phyloP scores from a whole-genome alignment of 2,329 filamentous ascomycete species.

The Decorospora gaudefroyi region DNA sequence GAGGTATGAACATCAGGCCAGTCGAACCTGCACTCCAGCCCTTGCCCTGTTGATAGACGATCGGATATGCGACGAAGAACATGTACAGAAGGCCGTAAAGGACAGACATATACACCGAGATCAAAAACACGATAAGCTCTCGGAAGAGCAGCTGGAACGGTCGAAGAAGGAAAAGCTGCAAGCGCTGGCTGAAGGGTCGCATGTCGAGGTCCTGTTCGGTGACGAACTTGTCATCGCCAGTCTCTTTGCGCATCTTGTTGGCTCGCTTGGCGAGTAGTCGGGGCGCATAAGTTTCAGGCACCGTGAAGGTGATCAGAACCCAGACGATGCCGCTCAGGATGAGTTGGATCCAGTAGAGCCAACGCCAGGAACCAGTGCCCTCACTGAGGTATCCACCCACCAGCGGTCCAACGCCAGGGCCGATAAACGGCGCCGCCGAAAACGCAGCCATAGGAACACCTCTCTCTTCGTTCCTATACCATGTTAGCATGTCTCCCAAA shows the following conservation, averaged over 20 bases:
- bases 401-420: conserved; percentile 68
- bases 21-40: conserved; percentile 74
- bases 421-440: conserved; percentile 79
- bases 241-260: conserved; percentile 69
- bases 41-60: conserved; percentile 78
- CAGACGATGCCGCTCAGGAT: conserved; percentile 73
- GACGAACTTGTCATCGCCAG: conserved; percentile 68
- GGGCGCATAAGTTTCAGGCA: conserved; percentile 86
- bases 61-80: conserved; percentile 62
- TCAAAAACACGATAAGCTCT: conserved; percentile 83
- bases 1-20: conserved; percentile 84
- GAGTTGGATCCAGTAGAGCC: conserved; percentile 85
- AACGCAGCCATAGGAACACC: conserved; percentile 88
- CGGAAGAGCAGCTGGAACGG: conserved; percentile 84
- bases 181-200: conserved; percentile 68
- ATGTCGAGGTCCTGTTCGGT: conserved; percentile 81
- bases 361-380: conserved; percentile 73
- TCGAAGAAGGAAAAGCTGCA: conserved; percentile 75
- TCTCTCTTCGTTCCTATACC: no score
- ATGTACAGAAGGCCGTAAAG: conserved; percentile 76
- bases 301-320: conserved; percentile 80
- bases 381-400: conserved; percentile 75
- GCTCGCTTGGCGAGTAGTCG: conserved; percentile 74
- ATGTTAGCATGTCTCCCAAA: no score
- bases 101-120: conserved; percentile 83